Conservation (phyloP, 2,329 filamentous ascomycete genomes). For the Botryotinia calthae region DNA sequence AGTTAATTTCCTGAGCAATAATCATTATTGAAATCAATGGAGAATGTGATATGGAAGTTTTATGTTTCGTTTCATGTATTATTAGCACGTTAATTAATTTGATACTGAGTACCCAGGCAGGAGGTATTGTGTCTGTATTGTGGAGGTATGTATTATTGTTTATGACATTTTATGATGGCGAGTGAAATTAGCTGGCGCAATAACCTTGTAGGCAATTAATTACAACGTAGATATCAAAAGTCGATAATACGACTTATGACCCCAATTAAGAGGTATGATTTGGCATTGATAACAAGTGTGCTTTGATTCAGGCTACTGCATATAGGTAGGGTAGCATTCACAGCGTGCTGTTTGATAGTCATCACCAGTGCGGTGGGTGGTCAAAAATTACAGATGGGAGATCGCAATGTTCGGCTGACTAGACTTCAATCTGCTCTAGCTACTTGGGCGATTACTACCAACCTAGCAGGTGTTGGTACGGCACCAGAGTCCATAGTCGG, state of each 20-base stretch:
- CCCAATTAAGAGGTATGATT: too few relatives aligned
- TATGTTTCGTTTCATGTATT: not conserved
- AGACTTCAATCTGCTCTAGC: not conserved
- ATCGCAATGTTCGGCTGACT: constrained; percentile 4
- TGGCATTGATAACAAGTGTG: too few relatives aligned
- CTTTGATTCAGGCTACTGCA: too few relatives aligned
- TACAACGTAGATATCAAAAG: too few relatives aligned
- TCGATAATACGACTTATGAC: too few relatives aligned
- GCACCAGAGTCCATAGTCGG: not conserved
- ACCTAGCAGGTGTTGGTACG: not conserved
- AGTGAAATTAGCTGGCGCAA: not conserved
- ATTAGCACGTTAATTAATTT: not conserved
- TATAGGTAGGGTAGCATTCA: too few relatives aligned
- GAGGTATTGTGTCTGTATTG: not conserved
- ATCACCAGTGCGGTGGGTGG: too few relatives aligned
- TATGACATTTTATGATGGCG: not conserved
- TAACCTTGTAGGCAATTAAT: too few relatives aligned
- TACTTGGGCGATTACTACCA: not conserved
- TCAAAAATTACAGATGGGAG: not conserved
- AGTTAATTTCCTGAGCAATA: not conserved
- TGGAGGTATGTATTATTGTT: too few relatives aligned
- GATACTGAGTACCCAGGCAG: not conserved
- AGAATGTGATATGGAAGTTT: not conserved
- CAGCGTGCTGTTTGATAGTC: too few relatives aligned
- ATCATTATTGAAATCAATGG: not conserved